Evolutionary conservation across 2,329 filamentous ascomycete genomes (phyloP).

Genomic region (Sclerotinia trifoliorum): DNA sequence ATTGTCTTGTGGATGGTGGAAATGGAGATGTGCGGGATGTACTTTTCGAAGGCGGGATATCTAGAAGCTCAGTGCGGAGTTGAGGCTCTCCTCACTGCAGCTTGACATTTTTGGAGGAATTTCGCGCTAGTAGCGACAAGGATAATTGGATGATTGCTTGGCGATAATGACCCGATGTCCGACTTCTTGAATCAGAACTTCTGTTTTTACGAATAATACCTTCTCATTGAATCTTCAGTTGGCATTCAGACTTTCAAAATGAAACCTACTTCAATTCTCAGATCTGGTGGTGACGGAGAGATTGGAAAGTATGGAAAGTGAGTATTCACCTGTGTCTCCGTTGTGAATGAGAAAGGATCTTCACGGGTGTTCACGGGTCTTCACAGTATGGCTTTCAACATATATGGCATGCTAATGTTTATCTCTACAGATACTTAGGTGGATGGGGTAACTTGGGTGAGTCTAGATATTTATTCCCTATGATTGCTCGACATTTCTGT

Average conservation of each 20-base stretch:
- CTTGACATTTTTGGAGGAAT: conserved; percentile 35
- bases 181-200: conserved; percentile 15
- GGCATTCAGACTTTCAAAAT: conserved; percentile 32
- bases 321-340: conserved; percentile 28
- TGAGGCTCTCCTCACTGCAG: conserved; percentile 13
- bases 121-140: conserved; percentile 33
- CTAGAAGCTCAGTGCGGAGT: conserved; percentile 19
- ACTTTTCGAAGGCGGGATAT: conserved; percentile 20
- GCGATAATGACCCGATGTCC: conserved; percentile 27
- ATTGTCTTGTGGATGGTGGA: conserved; percentile 18
- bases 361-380: conserved; percentile 11
- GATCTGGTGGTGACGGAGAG: conserved; percentile 38
- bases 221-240: conserved; percentile 16
- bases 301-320: conserved; percentile 42
- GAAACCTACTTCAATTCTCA: conserved; percentile 39
- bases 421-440: conserved; percentile 37
- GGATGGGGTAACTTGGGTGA: conserved; percentile 41
- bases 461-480: conserved; percentile 28
- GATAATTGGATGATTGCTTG: conserved; percentile 27
- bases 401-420: conserved; percentile 29
- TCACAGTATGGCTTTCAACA: conserved; percentile 21
- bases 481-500: background rate
- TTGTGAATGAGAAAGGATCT: conserved; percentile 20
- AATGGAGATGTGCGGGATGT: conserved; percentile 22
- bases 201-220: background rate